Base-by-base conservation (phyloP, 2,329 filamentous ascomycete genomes). In the Phialophora macrospora region DNA sequence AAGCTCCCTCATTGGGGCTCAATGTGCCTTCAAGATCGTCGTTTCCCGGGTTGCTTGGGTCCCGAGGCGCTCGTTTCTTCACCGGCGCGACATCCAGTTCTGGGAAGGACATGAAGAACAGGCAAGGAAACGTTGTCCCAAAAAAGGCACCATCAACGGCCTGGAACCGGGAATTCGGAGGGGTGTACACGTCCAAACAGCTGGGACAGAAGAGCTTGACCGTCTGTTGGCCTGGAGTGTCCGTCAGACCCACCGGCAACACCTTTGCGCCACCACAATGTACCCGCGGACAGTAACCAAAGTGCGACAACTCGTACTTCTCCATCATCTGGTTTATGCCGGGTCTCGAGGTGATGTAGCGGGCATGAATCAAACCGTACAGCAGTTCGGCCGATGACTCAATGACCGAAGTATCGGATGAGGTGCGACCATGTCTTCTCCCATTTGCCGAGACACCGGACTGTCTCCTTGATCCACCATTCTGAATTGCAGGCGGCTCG, bases 271-370 rank as follows among this genome's bases (percentile, higher is more conserved):
- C 90, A 73, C 93, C 90, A 84, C 95, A 99, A 79, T 94, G 88
- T 65, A 94, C 96, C 66, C 95, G 88, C n/a, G 95, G 95, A 77
- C 95, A 99, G 72, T 90, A 89, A 60, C 95, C 95, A 76, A 99
- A 99, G 81, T 99, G 94, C 68, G 93, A 91, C 56, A 96, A 85
- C 79, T 98, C 94, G 82, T 98, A 99, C 79, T 99, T 99, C 79
- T 99, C 95, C 69, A 93, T 92, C 95, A 99, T 99, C 77, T 97
- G 93, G 80, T 98, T 94, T 74, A 99, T 98, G 60, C 95, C 95
- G 2, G 92, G 92, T 65, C 95, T 87, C 26, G 93, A 97, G 75
- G 93, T 98, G 80, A 99, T 98, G 80, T 97, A 99, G 64, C 95
- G 90, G 79, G 98, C 95, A 80, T 99, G 95, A 78, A 99, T 99